Base-by-base conservation (phyloP, 2,329 filamentous ascomycete species). In the Cladophialophora chaetospira region DNA sequence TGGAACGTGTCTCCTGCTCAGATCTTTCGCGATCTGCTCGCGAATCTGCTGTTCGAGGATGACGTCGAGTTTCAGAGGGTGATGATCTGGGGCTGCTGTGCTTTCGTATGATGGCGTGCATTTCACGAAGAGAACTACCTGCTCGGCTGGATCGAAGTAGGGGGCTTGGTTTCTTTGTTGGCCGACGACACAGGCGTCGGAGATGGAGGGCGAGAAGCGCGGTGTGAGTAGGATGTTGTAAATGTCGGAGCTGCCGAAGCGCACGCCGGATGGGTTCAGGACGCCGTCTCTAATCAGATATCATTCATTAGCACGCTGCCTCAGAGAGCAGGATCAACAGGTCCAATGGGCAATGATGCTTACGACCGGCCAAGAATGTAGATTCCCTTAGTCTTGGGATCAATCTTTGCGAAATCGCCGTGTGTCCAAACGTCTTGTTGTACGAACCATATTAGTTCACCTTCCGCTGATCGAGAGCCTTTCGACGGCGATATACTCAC, bases 221-320 rank as follows among this genome's bases (percentile, higher is more conserved):
- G 53, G 54, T 6, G 17, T 35, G 11, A 45, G 87, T 8, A 55
- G 40, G 40, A 61, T 45, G 15, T 96, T 96, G 73, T 97, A 97
- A 19, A 97, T 96, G 76, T 97, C 93, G 0, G 92, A 91, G 29
- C 87, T 91, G 4, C 93, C 93, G 69, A 97, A 97, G 0, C 93
- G 80, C 17, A 97, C 90, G 1, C 93, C 93, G 0, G 88, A 84
- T 0, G 93, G 93, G 70, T 97, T 97, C 10, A 58, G 53, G 13
- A 58, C 60, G 11, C 56, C 59, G 40, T 65, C 57, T 2, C 84
- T 86, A 25, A 43, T 19, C 43, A 45, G 5, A 8, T 2, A 26
- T 5, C 10, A 19, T 26, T n/a, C n/a, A 19, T 21, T 10, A 43
- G 40, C 1, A 19, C 4, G n/a, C n/a, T n/a, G n/a, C 13, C 28